Base-by-base conservation (phyloP, 2,329 filamentous ascomycete genomes). In the Monilinia aucupariae region DNA sequence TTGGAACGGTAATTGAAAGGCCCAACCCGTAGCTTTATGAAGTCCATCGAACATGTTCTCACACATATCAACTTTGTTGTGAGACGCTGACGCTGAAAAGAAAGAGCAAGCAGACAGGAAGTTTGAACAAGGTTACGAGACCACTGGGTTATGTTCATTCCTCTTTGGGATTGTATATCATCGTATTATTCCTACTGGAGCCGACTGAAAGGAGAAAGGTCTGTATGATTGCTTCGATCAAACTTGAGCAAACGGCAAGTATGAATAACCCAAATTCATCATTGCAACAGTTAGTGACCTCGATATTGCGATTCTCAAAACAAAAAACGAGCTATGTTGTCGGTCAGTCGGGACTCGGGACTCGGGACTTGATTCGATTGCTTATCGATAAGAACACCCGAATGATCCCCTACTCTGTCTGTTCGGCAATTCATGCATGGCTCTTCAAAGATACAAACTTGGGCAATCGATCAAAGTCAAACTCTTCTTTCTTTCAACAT, bases 341-440 rank as follows among this genome's bases (percentile, higher is more conserved):
- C 53, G 37, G 37, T 17, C 22, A 48, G 17, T 27, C 27, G 54
- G 54, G 41, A 37, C 27, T 34, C n/a, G n/a, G n/a, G n/a, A n/a
- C n/a, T 56, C 27, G 6, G 6, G 27, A 30, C 6, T 30, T 30
- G 3, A 47, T 12, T 12, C 8, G 4, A 43, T 43, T 55, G 39
- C 53, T 47, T 56, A 58, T 58, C 54, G 41, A 58, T 58, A 58
- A 58, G 54, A 58, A 25, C 1, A 20, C 32, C 41, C 41, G 41
- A 56, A 34, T 37, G 22, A 27, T 15, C 17, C 17, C 8, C n/a
- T 47, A 34, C 17, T n/a, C 30, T 47, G 22, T 47, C 41, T 27
- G 41, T 15, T 37, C 54, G 41, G 54, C 41, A 58, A 56, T 56
- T 20, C 25, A 27, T 58, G n/a, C 25, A 27, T 58, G n/a, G 34